A percentile compares a stretch with the other conserved stretches of the same genome.
These are phyloP conservation scores for Lomentospora prolificans DNA, from an alignment of 2,329 filamentous ascomycete genomes.

Conservation along the genomic window DNA sequence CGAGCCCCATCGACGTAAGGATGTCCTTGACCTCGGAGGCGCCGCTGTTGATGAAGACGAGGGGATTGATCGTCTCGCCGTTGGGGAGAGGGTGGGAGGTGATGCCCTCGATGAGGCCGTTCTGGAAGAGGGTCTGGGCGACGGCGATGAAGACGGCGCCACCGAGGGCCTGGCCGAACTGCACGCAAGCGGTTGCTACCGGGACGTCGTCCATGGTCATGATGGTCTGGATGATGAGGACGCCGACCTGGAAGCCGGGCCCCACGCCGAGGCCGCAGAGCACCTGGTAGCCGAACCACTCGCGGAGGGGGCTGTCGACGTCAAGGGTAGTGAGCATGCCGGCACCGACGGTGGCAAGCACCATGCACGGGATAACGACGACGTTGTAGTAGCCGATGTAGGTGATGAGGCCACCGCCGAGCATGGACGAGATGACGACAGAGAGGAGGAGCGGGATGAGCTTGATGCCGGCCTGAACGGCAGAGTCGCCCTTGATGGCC, in stretches of 20 bases:
- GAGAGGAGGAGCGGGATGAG: constrained; percentile 42
- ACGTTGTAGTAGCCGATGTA: constrained; percentile 30
- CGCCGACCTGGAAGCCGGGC: constrained; percentile 35
- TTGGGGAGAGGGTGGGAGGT: constrained; percentile 15
- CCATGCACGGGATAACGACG: constrained; percentile 30
- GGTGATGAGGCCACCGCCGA: constrained; percentile 31
- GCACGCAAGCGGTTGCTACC: constrained; percentile 39
- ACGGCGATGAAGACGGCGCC: constrained; percentile 57
- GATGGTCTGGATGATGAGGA: constrained; percentile 42
- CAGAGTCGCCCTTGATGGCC: constrained; percentile 40
- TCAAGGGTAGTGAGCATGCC: constrained; percentile 46
- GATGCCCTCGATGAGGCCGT: constrained; percentile 47
- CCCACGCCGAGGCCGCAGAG: constrained; percentile 39
- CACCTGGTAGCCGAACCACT: constrained; percentile 51
- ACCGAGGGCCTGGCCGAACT: constrained; percentile 56
- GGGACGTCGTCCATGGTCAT: constrained; percentile 38
- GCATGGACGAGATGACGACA: constrained; percentile 37
- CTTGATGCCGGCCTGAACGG: constrained; percentile 44
- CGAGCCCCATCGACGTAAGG: constrained; percentile 28
- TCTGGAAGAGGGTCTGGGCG: constrained; percentile 58
- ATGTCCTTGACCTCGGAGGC: constrained; percentile 38
- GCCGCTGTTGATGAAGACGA: constrained; percentile 41
- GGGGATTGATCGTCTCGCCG: constrained; percentile 34
- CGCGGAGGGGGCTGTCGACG: constrained; percentile 31
- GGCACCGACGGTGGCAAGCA: constrained; percentile 33